Percentiles rank a stretch among this genome's conserved stretches.
Evolutionary conservation across 176 grass and related monocot genomes (phyloP).

Genomic region (Canna indica): DNA sequence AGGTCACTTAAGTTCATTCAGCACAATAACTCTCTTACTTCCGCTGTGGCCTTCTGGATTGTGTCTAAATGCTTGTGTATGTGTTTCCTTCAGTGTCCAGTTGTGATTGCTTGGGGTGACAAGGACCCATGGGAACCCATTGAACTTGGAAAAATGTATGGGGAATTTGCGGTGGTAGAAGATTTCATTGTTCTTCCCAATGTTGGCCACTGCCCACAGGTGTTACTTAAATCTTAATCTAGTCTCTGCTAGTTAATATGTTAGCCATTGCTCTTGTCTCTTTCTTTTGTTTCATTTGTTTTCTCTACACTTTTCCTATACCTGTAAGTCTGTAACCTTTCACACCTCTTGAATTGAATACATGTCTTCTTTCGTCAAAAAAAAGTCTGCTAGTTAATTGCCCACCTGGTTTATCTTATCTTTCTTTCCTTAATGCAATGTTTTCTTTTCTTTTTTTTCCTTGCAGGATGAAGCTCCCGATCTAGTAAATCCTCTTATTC

Average conservation of each 20-base stretch:
- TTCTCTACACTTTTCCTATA: too few relatives aligned
- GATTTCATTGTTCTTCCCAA: constrained; percentile 79
- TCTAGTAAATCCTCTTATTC: constrained; percentile 72
- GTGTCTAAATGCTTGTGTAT: neutral
- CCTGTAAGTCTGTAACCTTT: too few relatives aligned
- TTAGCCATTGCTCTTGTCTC: too few relatives aligned
- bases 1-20: constrained; percentile 29
- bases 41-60: neutral
- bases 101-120: constrained; percentile 82
- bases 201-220: constrained; percentile 96
- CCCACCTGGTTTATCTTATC: too few relatives aligned
- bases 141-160: constrained; percentile 76
- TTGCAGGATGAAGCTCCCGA: constrained; percentile 81
- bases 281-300: too few relatives aligned
- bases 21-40: neutral
- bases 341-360: too few relatives aligned
- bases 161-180: constrained; percentile 61
- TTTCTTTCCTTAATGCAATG: neutral
- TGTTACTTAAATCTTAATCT: too few relatives aligned
- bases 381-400: too few relatives aligned
- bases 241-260: too few relatives aligned
- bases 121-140: constrained; percentile 96
- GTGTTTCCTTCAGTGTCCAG: constrained; percentile 48
- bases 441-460: constrained; percentile 12
- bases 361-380: too few relatives aligned